Evolutionary conservation across 2,329 filamentous ascomycete species (phyloP).

Genomic region (Aspergillus pseudoviridinutans): DNA sequence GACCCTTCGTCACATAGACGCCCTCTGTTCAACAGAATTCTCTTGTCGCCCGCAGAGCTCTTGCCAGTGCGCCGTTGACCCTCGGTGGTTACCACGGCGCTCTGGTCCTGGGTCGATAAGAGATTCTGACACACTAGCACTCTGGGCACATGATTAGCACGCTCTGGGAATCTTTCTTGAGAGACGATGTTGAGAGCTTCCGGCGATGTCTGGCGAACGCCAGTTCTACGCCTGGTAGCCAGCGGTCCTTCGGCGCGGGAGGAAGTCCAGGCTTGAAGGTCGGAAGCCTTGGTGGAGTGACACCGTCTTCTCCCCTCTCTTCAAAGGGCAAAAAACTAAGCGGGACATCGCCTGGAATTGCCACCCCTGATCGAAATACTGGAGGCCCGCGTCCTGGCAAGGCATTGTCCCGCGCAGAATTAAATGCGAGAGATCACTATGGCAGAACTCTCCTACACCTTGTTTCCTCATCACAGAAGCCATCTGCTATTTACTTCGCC

Average conservation of each 20-base stretch:
- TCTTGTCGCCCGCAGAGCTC: constrained; percentile 44
- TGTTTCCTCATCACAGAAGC: constrained; percentile 69
- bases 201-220: constrained; percentile 77
- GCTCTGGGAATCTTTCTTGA: constrained; percentile 94
- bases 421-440: constrained; percentile 79
- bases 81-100: constrained; percentile 85
- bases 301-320: constrained; percentile 28
- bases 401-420: constrained; percentile 58
- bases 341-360: constrained; percentile 44
- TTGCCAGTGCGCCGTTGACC: constrained; percentile 77
- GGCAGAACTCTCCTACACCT: constrained; percentile 83
- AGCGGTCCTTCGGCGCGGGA: constrained; percentile 24
- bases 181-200: constrained; percentile 97
- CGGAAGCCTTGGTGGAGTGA: constrained; percentile 27
- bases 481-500: constrained; percentile 70
- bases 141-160: constrained; percentile 81
- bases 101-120: constrained; percentile 57
- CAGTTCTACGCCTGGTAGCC: constrained; percentile 46
- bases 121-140: constrained; percentile 31
- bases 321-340: constrained; percentile 48
- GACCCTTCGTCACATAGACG: constrained; percentile 9
- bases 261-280: constrained; percentile 22
- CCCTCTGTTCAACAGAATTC: constrained; percentile 18
- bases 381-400: constrained; percentile 17
- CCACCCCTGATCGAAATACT: constrained; percentile 39